Evolutionary conservation across 2,329 filamentous ascomycete genomes (phyloP), one percentile per base, ranked within the genome.

Genomic region (Phyllosticta citrichinensis): DNA sequence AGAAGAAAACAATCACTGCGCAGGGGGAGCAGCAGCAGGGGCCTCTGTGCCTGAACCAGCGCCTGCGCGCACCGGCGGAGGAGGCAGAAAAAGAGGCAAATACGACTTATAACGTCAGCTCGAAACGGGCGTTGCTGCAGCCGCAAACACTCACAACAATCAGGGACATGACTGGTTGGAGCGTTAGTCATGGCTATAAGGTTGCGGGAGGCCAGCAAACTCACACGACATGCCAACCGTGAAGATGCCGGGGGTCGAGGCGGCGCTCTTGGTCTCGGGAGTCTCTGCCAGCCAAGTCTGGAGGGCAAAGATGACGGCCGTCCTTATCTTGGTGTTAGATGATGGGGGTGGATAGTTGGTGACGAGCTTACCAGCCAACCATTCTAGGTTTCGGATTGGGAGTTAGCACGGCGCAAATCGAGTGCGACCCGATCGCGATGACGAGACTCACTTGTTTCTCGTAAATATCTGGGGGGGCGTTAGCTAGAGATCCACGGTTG

Each of bases 241-340:
- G 75, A 94, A 87, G 71, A 84, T 85, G 58, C 80, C 83, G 2
- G 92, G 91, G 5, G 89, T 92, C 54, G 80, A 77, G 25, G 83
- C 76, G 62, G 76, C 86, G 73, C 84, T 86, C 75, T 80, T 82
- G 62, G 83, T 74, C 62, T 87, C 85, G 68, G 85, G 81, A 68
- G 86, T 87, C 80, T 91, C 88, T 65, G 86, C 85, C 55, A 91
- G 81, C 88, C 88, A 93, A 72, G 79, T 85, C 77, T 92, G 87
- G 60, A 91, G 74, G 65, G 87, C 83, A 73, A 90, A 87, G 63
- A 91, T 81, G 35, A 92, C 84, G 51, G 88, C 83, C 11, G 85
- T 84, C 88, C 85, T 88, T 66, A 52, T 14, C 22, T 17, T 30
- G 19, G 50, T 17, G 9, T 47, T n/a, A 47, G 35, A 19, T 53